Evolutionary conservation across 2,329 filamentous ascomycete species (phyloP).

Genomic region (Stylonectria norvegica): DNA sequence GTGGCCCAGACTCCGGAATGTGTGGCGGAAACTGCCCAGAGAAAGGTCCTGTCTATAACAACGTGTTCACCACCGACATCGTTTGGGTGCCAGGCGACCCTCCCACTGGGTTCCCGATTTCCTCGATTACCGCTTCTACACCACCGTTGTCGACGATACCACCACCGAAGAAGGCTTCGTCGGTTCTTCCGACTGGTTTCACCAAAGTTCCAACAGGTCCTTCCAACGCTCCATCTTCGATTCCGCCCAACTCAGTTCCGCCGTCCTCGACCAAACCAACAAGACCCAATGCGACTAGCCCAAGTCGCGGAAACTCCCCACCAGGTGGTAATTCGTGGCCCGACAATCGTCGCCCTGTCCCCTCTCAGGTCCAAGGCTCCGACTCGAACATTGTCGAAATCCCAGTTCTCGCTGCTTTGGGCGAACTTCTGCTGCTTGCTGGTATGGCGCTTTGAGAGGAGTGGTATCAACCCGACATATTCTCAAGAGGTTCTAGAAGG

Average conservation of each 20-base stretch:
- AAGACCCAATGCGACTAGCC: background rate
- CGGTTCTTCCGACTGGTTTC: too few relatives aligned
- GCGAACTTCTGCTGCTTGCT: conserved; percentile 26
- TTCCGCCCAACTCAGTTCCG: too few relatives aligned
- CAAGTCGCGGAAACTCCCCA: conserved; percentile 7
- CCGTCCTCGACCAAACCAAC: too few relatives aligned
- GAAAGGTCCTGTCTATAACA: conserved; percentile 28
- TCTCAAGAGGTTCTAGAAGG: too few relatives aligned
- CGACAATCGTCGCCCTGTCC: conserved; percentile 19
- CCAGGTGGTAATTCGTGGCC: conserved; percentile 22
- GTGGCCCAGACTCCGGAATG: conserved; percentile 28
- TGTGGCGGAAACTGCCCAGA: conserved; percentile 33
- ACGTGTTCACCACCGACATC: conserved; percentile 29
- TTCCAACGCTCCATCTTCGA: too few relatives aligned
- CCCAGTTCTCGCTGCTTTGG: conserved; percentile 20
- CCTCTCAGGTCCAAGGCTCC: conserved; percentile 28
- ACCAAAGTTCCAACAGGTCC: too few relatives aligned
- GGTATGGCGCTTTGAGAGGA: conserved; percentile 16
- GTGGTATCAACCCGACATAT: too few relatives aligned
- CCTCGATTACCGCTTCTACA: conserved; percentile 1
- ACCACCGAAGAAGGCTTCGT: too few relatives aligned
- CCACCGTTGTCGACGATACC: too few relatives aligned
- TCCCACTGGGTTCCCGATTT: conserved; percentile 6
- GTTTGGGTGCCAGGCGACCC: conserved; percentile 8
- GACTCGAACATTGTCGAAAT: conserved; percentile 21